Conservation (phyloP, 1,284 basidiomycete genomes). For the Cryptococcus sp. region DNA sequence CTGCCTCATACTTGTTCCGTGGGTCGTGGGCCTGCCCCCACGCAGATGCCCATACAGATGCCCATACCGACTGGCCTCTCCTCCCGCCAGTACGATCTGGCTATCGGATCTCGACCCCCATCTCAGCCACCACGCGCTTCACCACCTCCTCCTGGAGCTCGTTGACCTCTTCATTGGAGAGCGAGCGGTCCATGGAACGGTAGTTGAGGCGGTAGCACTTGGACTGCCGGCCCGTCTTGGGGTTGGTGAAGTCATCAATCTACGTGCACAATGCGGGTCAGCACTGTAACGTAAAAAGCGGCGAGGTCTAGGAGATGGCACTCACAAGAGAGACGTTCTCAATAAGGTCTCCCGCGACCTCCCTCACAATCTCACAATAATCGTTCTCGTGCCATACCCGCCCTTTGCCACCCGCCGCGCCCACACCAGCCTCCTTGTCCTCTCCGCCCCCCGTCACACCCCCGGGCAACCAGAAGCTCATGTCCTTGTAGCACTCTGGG, state of each 20-base stretch:
- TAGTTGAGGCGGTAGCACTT: slow-evolving; percentile 91
- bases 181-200: slow-evolving; percentile 90
- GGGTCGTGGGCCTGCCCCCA: no score
- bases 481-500: slow-evolving; percentile 82
- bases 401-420: slow-evolving; percentile 7
- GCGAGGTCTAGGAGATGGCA: slow-evolving; percentile 8
- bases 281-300: not conserved
- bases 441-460: not conserved
- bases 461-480: slow-evolving; percentile 82
- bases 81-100: not conserved
- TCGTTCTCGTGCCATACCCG: slow-evolving; percentile 83
- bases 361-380: slow-evolving; percentile 90
- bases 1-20: no score
- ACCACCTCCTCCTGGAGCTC: slow-evolving; percentile 60
- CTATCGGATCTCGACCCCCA: slow-evolving; percentile 53
- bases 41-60: not conserved
- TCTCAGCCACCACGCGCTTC: slow-evolving; percentile 48
- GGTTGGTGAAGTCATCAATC: slow-evolving; percentile 91
- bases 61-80: not conserved
- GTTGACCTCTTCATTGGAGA: slow-evolving; percentile 89
- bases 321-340: slow-evolving; percentile 83
- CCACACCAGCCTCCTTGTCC: slow-evolving; percentile 3
- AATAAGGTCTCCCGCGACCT: slow-evolving; percentile 84
- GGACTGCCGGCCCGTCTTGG: slow-evolving; percentile 75
- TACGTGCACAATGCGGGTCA: slow-evolving; percentile 38